Conservation (phyloP, 1,139 yeast species). For the Kazachstania sp. region DNA sequence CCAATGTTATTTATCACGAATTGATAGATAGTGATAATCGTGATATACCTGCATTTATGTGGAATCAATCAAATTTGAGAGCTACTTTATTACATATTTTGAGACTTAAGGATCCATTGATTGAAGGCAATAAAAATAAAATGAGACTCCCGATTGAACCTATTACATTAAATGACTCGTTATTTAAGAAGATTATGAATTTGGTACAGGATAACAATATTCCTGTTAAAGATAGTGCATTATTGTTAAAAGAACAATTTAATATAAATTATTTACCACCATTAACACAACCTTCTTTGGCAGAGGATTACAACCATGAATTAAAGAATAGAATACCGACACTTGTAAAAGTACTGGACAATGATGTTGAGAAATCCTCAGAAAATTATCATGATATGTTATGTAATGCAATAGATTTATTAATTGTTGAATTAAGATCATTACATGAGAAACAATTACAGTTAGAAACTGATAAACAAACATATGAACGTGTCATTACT, state of each 20-base stretch:
- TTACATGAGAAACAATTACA: slow-evolving; percentile 15
- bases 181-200: slow-evolving; percentile 12
- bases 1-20: slow-evolving; percentile 26
- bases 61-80: slow-evolving; percentile 24
- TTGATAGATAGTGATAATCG: slow-evolving; percentile 18
- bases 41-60: slow-evolving; percentile 19
- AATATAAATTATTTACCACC: slow-evolving; percentile 15
- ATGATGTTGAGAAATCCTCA: slow-evolving; percentile 6
- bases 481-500: slow-evolving; percentile 28
- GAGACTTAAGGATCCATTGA: slow-evolving; percentile 13
- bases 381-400: slow-evolving; percentile 22
- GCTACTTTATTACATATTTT: slow-evolving; percentile 21
- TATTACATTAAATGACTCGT: slow-evolving; percentile 13
- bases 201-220: slow-evolving; percentile 7
- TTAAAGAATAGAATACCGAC: slow-evolving; percentile 15
- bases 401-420: slow-evolving; percentile 21
- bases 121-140: neutral
- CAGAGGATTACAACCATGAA: slow-evolving; percentile 12
- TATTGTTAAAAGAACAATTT: slow-evolving; percentile 15
- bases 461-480: slow-evolving; percentile 22
- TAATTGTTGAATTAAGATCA: slow-evolving; percentile 15
- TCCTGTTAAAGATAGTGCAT: slow-evolving; percentile 5
- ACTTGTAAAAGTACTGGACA: slow-evolving; percentile 1
- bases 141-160: neutral
- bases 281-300: slow-evolving; percentile 12